Evolutionary conservation across 1,284 basidiomycete species (phyloP).

Genomic region (Prillingera fragicola): DNA sequence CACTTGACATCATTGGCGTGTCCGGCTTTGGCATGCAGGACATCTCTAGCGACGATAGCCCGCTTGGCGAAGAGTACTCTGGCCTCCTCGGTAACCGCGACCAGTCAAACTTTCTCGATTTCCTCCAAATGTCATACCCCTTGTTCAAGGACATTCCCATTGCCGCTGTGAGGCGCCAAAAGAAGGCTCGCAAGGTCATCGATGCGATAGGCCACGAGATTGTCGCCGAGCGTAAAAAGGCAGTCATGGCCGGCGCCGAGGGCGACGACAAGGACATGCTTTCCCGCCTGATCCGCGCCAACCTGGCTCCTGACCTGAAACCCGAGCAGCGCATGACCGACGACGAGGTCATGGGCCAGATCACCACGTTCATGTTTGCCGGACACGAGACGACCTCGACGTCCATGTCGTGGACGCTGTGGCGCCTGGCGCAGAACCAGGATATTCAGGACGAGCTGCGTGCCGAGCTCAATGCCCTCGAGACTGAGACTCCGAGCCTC

Average conservation of each 20-base stretch:
- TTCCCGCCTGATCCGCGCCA: slow-evolving; percentile 52
- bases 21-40: too few species aligned
- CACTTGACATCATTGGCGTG: slow-evolving; percentile 62
- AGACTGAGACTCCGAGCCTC: background rate
- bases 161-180: background rate
- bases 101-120: background rate
- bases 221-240: background rate
- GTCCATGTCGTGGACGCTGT: slow-evolving; percentile 66
- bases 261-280: slow-evolving; percentile 25
- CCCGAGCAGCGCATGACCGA: slow-evolving; percentile 58
- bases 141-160: background rate
- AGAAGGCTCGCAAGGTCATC: background rate
- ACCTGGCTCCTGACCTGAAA: slow-evolving; percentile 55
- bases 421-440: slow-evolving; percentile 57
- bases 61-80: too few species aligned
- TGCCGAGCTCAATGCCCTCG: slow-evolving; percentile 50
- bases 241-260: background rate
- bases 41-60: too few species aligned
- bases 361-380: slow-evolving; percentile 59
- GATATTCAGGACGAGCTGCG: slow-evolving; percentile 58
- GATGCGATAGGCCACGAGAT: slow-evolving; percentile 2
- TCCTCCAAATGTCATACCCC: background rate
- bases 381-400: slow-evolving; percentile 74
- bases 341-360: slow-evolving; percentile 65
- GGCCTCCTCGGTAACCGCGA: background rate